Conservation (phyloP, 2,329 filamentous ascomycete species). For the Fusarium robinianum region DNA sequence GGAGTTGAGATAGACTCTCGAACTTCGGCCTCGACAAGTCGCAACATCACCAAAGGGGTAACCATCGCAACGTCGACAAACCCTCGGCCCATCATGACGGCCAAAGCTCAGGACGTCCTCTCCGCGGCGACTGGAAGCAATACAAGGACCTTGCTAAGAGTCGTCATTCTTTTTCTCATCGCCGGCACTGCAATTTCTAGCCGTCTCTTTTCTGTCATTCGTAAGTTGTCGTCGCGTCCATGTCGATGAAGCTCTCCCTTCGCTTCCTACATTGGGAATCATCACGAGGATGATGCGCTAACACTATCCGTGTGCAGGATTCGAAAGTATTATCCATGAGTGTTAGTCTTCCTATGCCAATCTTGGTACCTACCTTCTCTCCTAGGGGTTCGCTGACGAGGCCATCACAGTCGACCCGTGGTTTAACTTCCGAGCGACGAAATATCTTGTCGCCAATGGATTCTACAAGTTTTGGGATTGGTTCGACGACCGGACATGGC, state of each 20-base stretch:
- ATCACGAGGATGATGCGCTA: constrained; percentile 34
- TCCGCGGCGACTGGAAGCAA: constrained; percentile 80
- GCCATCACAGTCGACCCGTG: constrained; percentile 83
- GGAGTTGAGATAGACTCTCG: constrained; percentile 33
- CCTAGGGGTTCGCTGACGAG: constrained; percentile 34
- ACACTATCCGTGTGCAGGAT: constrained; percentile 60
- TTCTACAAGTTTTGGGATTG: constrained; percentile 99
- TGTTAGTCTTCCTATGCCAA: constrained; percentile 74
- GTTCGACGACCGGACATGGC: constrained; percentile 99
- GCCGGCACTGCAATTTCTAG: constrained; percentile 89
- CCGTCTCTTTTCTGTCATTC: constrained; percentile 96
- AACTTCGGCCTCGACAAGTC: constrained; percentile 39
- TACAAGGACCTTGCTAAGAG: constrained; percentile 81
- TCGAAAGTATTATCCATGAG: constrained; percentile 99
- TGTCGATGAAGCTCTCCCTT: constrained; percentile 5
- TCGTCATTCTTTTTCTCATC: constrained; percentile 89
- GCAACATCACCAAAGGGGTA: constrained; percentile 40
- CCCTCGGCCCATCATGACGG: constrained; percentile 50
- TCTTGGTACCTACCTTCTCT: constrained; percentile 13
- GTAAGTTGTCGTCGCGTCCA: constrained; percentile 59
- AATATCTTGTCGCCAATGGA: constrained; percentile 94
- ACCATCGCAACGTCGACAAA: constrained; percentile 38
- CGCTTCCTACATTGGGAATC: background rate
- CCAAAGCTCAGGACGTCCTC: constrained; percentile 57
- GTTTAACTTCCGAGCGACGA: constrained; percentile 99